These are phyloP conservation scores for Dimocarpus longan DNA, from an alignment of 345 rosid species.

Conservation along the genomic window DNA sequence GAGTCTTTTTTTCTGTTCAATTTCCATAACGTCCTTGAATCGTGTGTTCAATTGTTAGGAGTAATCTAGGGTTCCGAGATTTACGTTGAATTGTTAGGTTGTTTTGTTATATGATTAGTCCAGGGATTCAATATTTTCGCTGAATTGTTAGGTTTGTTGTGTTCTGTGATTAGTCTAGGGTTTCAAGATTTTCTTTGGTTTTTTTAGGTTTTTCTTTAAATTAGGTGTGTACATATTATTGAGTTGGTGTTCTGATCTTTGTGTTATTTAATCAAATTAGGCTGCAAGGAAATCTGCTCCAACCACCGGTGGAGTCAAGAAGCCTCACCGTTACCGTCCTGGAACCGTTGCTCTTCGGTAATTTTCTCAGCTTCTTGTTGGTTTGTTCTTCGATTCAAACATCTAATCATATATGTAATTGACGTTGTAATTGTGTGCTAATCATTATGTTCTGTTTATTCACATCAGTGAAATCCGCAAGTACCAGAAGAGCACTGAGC, in stretches of 20 bases:
- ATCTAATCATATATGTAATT: background rate
- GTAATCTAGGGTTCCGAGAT: background rate
- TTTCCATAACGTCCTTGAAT: background rate
- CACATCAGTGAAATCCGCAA: conserved; percentile 57
- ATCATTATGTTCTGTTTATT: background rate
- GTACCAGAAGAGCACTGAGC: conserved; percentile 70
- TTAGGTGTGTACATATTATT: background rate
- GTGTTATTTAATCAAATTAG: conserved; percentile 23
- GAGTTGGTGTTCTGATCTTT: background rate
- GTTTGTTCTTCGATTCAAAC: background rate
- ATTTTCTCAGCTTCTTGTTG: background rate
- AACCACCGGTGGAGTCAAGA: conserved; percentile 69
- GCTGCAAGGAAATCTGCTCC: conserved; percentile 82
- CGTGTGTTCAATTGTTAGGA: background rate
- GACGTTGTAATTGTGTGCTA: background rate
- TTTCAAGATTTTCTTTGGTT: background rate
- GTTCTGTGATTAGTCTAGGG: background rate
- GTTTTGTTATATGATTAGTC: too few relatives aligned
- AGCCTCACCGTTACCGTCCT: conserved; percentile 73
- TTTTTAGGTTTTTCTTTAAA: background rate
- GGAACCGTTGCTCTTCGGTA: conserved; percentile 80
- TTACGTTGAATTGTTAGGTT: too few relatives aligned
- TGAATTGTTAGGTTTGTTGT: background rate
- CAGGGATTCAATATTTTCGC: too few relatives aligned
- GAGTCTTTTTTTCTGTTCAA: too few relatives aligned